phyloP scores from a whole-genome alignment of 1,139 yeast species.

The Taphrina flavorubra region DNA sequence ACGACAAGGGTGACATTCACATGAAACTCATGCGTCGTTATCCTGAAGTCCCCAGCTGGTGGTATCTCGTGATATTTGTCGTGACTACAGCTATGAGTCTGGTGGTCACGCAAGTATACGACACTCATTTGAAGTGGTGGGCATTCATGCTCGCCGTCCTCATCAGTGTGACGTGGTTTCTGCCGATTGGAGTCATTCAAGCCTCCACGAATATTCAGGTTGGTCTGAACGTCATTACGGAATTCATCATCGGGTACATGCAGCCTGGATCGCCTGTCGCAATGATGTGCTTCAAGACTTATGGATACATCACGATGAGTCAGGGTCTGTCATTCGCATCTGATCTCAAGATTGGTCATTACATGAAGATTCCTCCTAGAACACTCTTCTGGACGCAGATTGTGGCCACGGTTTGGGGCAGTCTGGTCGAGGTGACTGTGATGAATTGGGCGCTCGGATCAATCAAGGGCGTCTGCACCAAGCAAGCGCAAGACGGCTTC shows the following conservation, averaged over 20 bases:
- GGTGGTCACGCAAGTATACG: slow-evolving; percentile 58
- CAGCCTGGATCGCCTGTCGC: slow-evolving; percentile 69
- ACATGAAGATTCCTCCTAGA: slow-evolving; percentile 67
- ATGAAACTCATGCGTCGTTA: slow-evolving; percentile 66
- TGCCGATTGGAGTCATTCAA: slow-evolving; percentile 45
- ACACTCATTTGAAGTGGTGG: slow-evolving; percentile 50
- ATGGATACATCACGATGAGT: slow-evolving; percentile 64
- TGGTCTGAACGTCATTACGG: slow-evolving; percentile 66
- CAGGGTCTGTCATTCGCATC: slow-evolving; percentile 64
- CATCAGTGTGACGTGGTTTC: slow-evolving; percentile 48
- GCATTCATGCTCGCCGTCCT: slow-evolving; percentile 57
- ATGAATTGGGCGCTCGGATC: slow-evolving; percentile 61
- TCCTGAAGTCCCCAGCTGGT: slow-evolving; percentile 63
- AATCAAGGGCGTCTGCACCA: slow-evolving; percentile 50
- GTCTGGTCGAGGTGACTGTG: slow-evolving; percentile 61
- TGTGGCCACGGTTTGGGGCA: slow-evolving; percentile 49
- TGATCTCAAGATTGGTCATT: slow-evolving; percentile 69
- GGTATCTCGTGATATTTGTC: slow-evolving; percentile 61
- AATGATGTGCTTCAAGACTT: slow-evolving; percentile 65
- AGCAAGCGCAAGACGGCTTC: slow-evolving; percentile 54
- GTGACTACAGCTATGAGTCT: slow-evolving; percentile 60
- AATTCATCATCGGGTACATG: slow-evolving; percentile 67
- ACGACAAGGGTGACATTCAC: slow-evolving; percentile 65
- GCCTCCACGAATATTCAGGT: slow-evolving; percentile 53
- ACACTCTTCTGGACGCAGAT: slow-evolving; percentile 63